Evolutionary conservation across 495 filamentous ascomycete genomes (phyloP).

Genomic region (Emericellopsis terricola): DNA sequence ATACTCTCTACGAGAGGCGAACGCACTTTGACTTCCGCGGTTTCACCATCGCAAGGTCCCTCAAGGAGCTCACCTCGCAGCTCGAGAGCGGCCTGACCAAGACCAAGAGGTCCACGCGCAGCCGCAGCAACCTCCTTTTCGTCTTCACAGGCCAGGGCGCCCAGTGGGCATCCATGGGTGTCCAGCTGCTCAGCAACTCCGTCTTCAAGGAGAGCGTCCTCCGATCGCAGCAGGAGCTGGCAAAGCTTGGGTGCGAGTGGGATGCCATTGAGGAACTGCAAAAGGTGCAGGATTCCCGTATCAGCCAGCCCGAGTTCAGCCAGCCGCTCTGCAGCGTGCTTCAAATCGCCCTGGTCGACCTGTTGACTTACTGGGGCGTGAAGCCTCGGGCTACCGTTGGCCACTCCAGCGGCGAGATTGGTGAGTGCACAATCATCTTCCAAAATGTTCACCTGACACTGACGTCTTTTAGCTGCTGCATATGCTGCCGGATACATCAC

Average conservation of each 20-base stretch:
- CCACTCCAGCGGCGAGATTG: slow-evolving; percentile 51
- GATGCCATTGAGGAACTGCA: slow-evolving; percentile 3
- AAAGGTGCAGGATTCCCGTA: slow-evolving; percentile 10
- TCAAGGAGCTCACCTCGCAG: too few species aligned
- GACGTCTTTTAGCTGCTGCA: slow-evolving; percentile 27
- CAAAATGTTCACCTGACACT: too few species aligned
- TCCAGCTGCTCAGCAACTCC: slow-evolving; percentile 21
- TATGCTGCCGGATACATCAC: slow-evolving; percentile 24
- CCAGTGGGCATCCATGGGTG: slow-evolving; percentile 37
- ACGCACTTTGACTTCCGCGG: not conserved
- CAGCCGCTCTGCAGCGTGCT: slow-evolving; percentile 35
- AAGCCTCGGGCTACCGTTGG: slow-evolving; percentile 35
- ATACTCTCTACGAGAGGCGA: slow-evolving; percentile 3
- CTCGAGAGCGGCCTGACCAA: too few species aligned
- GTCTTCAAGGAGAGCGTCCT: slow-evolving; percentile 6
- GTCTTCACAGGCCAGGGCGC: slow-evolving; percentile 30
- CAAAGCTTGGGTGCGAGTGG: slow-evolving; percentile 5
- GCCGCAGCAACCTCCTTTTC: slow-evolving; percentile 9
- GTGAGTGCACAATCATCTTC: too few species aligned
- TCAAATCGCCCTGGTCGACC: slow-evolving; percentile 34
- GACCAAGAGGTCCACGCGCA: not conserved
- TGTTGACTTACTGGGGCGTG: slow-evolving; percentile 35
- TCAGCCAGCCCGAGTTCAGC: slow-evolving; percentile 27
- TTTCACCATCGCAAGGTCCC: slow-evolving; percentile 2
- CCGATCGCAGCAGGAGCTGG: too few species aligned